Evolutionary conservation across 2,329 filamentous ascomycete genomes (phyloP).

Genomic region (Coniochaeta prunicola): DNA sequence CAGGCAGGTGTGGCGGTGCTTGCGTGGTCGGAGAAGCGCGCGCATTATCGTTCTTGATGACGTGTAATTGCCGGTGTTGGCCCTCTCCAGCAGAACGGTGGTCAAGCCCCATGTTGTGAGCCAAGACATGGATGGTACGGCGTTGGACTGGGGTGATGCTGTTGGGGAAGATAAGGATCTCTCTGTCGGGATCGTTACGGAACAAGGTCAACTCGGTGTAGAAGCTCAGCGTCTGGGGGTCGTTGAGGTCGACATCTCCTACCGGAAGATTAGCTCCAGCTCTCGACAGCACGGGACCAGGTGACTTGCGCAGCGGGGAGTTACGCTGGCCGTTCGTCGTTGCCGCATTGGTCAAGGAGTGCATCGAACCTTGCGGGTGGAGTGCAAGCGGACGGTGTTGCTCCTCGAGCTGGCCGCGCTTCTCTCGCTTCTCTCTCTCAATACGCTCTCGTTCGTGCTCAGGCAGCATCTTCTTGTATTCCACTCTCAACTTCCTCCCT

Average conservation of each 20-base stretch:
- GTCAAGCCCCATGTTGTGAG: conserved; percentile 88
- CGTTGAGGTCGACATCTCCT: conserved; percentile 69
- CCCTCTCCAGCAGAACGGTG: conserved; percentile 86
- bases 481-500: conserved; percentile 87
- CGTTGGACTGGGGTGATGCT: conserved; percentile 77
- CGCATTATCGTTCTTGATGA: conserved; percentile 59
- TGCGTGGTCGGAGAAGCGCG: conserved; percentile 20
- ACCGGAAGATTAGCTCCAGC: conserved; percentile 4
- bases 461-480: conserved; percentile 99
- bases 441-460: conserved; percentile 91
- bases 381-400: conserved; percentile 78
- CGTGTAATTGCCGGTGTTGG: conserved; percentile 82
- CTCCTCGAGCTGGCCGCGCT: conserved; percentile 91
- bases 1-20: conserved; percentile 48
- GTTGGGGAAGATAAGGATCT: conserved; percentile 77
- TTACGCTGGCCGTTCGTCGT: conserved; percentile 26
- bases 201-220: conserved; percentile 89
- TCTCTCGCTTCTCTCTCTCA: conserved; percentile 93
- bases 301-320: conserved; percentile 38
- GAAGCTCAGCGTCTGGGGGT: conserved; percentile 77
- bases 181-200: conserved; percentile 61
- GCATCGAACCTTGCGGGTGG: conserved; percentile 80
- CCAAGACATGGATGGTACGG: conserved; percentile 85
- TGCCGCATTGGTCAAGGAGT: conserved; percentile 66
- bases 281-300: conserved; percentile 18